These are phyloP conservation scores for Fusarium foetens DNA, from an alignment of 2,329 filamentous ascomycete genomes.

Conservation along the genomic window DNA sequence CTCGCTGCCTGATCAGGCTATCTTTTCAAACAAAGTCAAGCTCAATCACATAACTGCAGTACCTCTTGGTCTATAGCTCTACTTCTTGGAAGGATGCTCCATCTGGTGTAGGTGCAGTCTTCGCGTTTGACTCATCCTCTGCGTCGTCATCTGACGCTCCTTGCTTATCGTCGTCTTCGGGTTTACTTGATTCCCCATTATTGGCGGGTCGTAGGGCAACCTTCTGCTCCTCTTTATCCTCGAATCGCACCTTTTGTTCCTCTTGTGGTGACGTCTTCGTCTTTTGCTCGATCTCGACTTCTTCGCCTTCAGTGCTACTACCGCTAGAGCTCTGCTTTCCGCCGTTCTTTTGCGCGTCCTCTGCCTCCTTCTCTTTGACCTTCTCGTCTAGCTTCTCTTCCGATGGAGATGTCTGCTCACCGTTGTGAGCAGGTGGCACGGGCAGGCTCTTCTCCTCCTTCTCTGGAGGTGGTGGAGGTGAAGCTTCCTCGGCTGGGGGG, in stretches of 20 bases:
- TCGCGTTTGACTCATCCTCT: conserved; percentile 51
- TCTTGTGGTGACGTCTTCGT: conserved; percentile 50
- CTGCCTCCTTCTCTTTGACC: conserved; percentile 37
- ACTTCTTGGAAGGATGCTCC: conserved; percentile 73
- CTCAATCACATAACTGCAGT: conserved; percentile 1
- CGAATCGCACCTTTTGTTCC: conserved; percentile 67
- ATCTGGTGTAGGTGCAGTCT: conserved; percentile 61
- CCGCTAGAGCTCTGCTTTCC: conserved; percentile 32
- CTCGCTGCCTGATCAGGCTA: conserved; percentile 12
- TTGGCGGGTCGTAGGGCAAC: conserved; percentile 59
- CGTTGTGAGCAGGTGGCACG: conserved; percentile 39
- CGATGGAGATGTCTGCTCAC: conserved; percentile 35
- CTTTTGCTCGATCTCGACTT: conserved; percentile 51
- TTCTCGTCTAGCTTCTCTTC: conserved; percentile 47
- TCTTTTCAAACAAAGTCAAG: conserved; percentile 4
- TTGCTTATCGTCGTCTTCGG: conserved; percentile 45
- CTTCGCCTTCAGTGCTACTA: conserved; percentile 38
- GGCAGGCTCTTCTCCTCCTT: conserved; percentile 49
- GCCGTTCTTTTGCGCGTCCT: conserved; percentile 33
- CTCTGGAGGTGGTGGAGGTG: conserved; percentile 44
- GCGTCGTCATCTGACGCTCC: conserved; percentile 49
- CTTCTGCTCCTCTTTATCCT: conserved; percentile 66
- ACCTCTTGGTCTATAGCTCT: conserved; percentile 57
- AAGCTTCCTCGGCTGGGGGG: conserved; percentile 52
- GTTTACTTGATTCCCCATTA: conserved; percentile 47